Evolutionary conservation across 257 asterid species (phyloP).

Genomic region (Knoxia roxburghii): DNA sequence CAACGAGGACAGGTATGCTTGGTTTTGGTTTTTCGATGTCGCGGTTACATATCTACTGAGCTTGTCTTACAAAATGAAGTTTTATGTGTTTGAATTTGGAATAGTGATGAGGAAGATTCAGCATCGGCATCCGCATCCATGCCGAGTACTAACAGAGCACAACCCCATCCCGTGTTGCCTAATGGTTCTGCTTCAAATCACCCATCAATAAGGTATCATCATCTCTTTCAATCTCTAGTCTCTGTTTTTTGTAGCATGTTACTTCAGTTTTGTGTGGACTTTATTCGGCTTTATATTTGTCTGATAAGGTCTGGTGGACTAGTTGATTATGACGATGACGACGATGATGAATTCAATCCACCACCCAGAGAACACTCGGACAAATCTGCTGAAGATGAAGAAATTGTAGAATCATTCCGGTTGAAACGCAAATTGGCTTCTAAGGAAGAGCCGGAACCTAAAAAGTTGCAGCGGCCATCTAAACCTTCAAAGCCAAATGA

Average conservation of each 20-base stretch:
- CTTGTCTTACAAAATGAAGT: neutral
- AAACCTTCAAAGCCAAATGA: conserved; percentile 65
- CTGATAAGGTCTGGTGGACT: conserved; percentile 75
- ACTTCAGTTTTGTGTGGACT: too few relatives aligned
- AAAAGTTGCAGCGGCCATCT: conserved; percentile 51
- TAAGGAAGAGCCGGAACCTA: conserved; percentile 63
- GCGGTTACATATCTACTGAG: neutral
- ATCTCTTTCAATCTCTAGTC: neutral
- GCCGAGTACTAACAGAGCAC: conserved; percentile 35
- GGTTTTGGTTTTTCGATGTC: conserved; percentile 2
- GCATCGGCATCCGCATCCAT: conserved; percentile 60
- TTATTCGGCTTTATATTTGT: conserved; percentile 10
- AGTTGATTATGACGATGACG: conserved; percentile 96
- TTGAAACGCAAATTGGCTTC: conserved; percentile 66
- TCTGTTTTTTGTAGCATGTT: neutral
- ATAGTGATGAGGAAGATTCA: conserved; percentile 95
- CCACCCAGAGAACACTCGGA: conserved; percentile 59
- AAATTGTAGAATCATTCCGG: conserved; percentile 39
- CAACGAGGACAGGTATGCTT: conserved; percentile 83
- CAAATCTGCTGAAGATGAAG: conserved; percentile 53
- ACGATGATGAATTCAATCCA: conserved; percentile 87
- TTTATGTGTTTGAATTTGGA: conserved; percentile 17
- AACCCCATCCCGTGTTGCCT: conserved; percentile 43
- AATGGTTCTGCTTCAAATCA: conserved; percentile 52
- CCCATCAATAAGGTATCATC: conserved; percentile 47